These are phyloP conservation scores for Xylaria sp. DNA, from an alignment of 2,329 filamentous ascomycete genomes.

Conservation along the genomic window DNA sequence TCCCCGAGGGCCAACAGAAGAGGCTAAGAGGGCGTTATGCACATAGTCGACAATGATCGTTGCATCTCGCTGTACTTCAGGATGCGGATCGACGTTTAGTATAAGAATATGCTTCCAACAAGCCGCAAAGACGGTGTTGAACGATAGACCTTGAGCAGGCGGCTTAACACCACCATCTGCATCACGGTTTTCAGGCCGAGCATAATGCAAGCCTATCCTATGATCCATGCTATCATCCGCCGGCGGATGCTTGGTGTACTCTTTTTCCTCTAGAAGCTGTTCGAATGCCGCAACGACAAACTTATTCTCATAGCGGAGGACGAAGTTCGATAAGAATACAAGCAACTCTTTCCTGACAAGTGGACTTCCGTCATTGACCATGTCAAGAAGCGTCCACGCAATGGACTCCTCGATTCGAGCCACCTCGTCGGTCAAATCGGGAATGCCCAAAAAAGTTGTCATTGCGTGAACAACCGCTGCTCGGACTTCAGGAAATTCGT, in stretches of 20 bases:
- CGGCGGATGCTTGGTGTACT: slow-evolving; percentile 55
- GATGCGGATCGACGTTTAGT: slow-evolving; percentile 88
- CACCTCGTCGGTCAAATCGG: slow-evolving; percentile 85
- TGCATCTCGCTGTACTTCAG: slow-evolving; percentile 83
- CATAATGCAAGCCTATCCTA: slow-evolving; percentile 60
- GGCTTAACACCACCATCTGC: slow-evolving; percentile 54
- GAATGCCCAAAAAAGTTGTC: slow-evolving; percentile 90
- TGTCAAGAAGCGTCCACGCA: slow-evolving; percentile 80
- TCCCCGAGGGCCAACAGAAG: slow-evolving; percentile 65
- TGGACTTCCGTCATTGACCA: slow-evolving; percentile 90
- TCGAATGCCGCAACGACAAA: slow-evolving; percentile 91
- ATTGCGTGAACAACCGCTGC: slow-evolving; percentile 90
- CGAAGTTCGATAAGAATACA: slow-evolving; percentile 89
- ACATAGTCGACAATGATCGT: slow-evolving; percentile 82
- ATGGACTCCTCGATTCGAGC: slow-evolving; percentile 86
- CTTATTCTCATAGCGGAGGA: slow-evolving; percentile 84
- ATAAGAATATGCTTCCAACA: slow-evolving; percentile 93
- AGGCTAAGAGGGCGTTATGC: slow-evolving; percentile 70
- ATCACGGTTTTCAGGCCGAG: slow-evolving; percentile 50
- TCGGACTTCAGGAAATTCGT: slow-evolving; percentile 86
- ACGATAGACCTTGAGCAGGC: slow-evolving; percentile 58
- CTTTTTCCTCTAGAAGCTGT: slow-evolving; percentile 77
- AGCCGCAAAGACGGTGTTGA: slow-evolving; percentile 86
- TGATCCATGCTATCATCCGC: slow-evolving; percentile 52
- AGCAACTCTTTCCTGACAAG: slow-evolving; percentile 90